Evolutionary conservation across 1,139 yeast genomes (phyloP).

Genomic region (Saccharomyces hybrid): DNA sequence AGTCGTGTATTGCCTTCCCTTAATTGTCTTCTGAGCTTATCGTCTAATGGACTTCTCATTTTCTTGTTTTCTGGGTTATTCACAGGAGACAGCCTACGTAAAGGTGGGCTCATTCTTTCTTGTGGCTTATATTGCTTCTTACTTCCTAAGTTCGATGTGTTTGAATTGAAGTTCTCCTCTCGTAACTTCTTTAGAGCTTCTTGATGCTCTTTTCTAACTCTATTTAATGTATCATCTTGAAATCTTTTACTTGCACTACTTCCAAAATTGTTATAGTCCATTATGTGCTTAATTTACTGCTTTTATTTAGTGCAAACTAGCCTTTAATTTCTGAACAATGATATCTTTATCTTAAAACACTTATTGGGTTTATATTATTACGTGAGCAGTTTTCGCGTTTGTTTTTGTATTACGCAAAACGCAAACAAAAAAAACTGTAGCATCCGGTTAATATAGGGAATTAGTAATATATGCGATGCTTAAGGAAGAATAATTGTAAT

Average conservation of each 20-base stretch:
- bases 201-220: conserved; percentile 4
- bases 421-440: background rate
- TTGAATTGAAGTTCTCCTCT: background rate
- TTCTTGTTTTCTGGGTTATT: background rate
- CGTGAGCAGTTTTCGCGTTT: background rate
- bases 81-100: background rate
- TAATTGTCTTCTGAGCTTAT: conserved; percentile 6
- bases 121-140: background rate
- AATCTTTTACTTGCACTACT: background rate
- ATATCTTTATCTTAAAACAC: background rate
- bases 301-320: background rate
- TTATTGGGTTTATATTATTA: background rate
- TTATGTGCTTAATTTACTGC: background rate
- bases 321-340: background rate
- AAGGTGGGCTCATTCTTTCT: background rate
- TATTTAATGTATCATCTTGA: conserved; percentile 5
- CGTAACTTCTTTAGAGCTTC: background rate
- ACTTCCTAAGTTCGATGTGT: background rate
- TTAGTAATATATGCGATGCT: background rate
- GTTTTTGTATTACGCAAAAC: background rate
- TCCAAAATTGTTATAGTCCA: background rate
- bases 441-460: background rate
- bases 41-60: conserved; percentile 2
- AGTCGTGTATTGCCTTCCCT: conserved; percentile 1
- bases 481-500: background rate